phyloP scores from a whole-genome alignment of 129 eudicot genomes.

The Silybum marianum region DNA sequence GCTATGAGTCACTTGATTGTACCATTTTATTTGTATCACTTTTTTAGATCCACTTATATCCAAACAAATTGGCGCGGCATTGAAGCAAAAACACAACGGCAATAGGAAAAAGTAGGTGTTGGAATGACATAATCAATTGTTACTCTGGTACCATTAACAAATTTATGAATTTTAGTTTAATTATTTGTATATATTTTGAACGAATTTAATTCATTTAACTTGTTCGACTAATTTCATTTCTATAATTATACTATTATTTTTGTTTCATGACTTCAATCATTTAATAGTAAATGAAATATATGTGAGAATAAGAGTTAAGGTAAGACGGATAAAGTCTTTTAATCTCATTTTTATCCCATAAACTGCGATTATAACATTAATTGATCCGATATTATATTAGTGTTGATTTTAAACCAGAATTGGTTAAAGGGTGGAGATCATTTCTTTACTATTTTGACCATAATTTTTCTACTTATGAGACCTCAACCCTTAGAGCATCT shows the following conservation, averaged over 20 bases:
- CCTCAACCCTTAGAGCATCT: too few relatives aligned
- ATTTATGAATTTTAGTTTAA: neutral
- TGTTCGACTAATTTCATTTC: neutral
- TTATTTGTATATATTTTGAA: neutral
- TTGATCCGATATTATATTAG: too few relatives aligned
- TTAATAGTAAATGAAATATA: too few relatives aligned
- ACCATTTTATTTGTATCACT: neutral
- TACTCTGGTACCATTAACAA: neutral
- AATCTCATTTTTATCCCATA: too few relatives aligned
- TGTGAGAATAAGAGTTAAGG: too few relatives aligned
- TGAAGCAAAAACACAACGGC: neutral
- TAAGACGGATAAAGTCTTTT: too few relatives aligned
- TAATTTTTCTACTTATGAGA: too few relatives aligned
- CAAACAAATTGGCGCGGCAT: neutral
- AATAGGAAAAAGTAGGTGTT: neutral
- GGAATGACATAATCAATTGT: neutral
- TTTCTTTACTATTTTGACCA: too few relatives aligned
- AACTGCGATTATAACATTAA: too few relatives aligned
- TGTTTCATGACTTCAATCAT: too few relatives aligned
- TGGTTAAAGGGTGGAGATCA: too few relatives aligned
- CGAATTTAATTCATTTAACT: neutral
- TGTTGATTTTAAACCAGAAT: too few relatives aligned
- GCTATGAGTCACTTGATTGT: neutral
- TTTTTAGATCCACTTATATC: neutral
- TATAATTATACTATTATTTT: neutral